Evolutionary conservation across 2,329 filamentous ascomycete genomes (phyloP), one percentile per base, ranked within the genome.

Genomic region (Colletotrichum truncatum): DNA sequence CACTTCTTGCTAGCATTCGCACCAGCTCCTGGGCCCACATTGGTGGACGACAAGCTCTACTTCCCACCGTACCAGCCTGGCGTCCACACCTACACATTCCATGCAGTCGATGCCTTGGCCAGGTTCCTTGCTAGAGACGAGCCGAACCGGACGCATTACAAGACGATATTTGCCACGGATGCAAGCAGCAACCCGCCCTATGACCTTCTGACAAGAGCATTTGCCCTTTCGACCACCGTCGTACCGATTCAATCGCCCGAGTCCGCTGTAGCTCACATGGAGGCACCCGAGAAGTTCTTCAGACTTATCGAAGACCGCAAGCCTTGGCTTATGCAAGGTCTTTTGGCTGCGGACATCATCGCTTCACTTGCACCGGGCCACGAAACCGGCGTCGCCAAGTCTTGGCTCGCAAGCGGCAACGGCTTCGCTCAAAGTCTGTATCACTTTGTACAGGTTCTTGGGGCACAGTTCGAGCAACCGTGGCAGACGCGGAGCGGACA

Each of bases 121-220:
- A 98, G 98, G 77, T 83, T 99, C 3, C 84, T 99, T 25, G 95
- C 96, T 4, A 87, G 94, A 54, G 96, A 98, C 75, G 95, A 98
- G 71, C 95, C 96, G 0, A 99, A 99, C 72, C 85, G 96, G 67
- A 89, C 89, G 3, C 90, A 92, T 71, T 98, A 94, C 81, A 92
- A 91, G 75, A 84, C 88, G 39, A 91, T 98, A 9, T 97, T 98
- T 72, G 83, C 89, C 18, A 85, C 90, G 6, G 94, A 97, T 71
- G 85, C 89, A 6, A 81, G 82, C 14, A 85, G 87, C 9, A 83
- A 82, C 2, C 84, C 89, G 7, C 87, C 92, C 0, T 90, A 90
- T 70, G 94, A 98, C 67, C 85, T 98, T 11, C 82, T 98, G 4
- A 98, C 94, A 0, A 89, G 92, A 63, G 88, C 94, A 1, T 98